These are phyloP conservation scores for Candida dubliniensis DNA, from an alignment of 1,139 yeast genomes.

Conservation along the genomic window DNA sequence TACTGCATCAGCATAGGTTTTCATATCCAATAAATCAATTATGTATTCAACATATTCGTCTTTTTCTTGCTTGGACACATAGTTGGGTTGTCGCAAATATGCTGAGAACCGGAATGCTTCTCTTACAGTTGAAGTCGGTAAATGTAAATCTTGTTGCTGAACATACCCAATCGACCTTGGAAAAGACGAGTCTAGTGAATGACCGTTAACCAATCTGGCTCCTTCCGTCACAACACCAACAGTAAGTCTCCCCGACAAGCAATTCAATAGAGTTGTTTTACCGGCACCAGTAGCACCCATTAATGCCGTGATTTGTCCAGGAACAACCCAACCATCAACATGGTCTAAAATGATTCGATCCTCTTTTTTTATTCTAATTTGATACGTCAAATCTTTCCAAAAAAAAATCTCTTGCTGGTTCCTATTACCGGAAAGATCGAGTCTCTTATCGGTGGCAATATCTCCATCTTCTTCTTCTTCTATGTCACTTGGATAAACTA, in stretches of 20 bases:
- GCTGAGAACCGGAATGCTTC: conserved; percentile 38
- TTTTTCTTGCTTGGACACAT: conserved; percentile 29
- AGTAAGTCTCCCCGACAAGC: conserved; percentile 34
- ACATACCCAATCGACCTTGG: conserved; percentile 42
- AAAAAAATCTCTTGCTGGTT: conserved; percentile 54
- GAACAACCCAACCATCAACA: conserved; percentile 65
- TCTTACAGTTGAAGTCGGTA: conserved; percentile 35
- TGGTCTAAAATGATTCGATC: conserved; percentile 63
- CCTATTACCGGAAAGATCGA: too few relatives aligned
- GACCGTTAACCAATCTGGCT: conserved; percentile 37
- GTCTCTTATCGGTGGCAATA: conserved; percentile 6
- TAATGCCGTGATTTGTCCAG: conserved; percentile 31
- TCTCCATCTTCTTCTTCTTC: conserved; percentile 11
- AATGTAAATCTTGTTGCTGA: conserved; percentile 41
- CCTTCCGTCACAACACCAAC: conserved; percentile 36
- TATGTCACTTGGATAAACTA: conserved; percentile 8
- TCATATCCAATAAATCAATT: conserved; percentile 23
- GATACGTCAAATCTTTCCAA: conserved; percentile 78
- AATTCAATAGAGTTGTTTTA: conserved; percentile 33
- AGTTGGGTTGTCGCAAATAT: conserved; percentile 33
- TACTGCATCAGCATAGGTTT: conserved; percentile 33
- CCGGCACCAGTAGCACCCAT: conserved; percentile 39
- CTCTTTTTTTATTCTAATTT: conserved; percentile 64
- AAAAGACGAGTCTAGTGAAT: conserved; percentile 31
- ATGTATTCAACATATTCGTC: conserved; percentile 35